A percentile compares a stretch with the other conserved stretches of the same genome.
These are phyloP conservation scores for Glycyrrhiza uralensis DNA, from an alignment of 306 rosid genomes.

Conservation along the genomic window DNA sequence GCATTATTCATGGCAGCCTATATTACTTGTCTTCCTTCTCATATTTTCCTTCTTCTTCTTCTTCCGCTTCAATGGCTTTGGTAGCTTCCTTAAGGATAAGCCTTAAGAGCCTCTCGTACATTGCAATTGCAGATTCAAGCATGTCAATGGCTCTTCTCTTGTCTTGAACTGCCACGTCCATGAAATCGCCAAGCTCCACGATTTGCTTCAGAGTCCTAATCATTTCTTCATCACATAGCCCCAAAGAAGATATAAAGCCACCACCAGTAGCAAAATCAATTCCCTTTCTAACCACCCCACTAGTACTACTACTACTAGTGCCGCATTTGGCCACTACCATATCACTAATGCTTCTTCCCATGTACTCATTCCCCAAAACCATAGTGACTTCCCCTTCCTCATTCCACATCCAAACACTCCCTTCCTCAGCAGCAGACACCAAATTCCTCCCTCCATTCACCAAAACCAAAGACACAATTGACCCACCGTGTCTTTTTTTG, in stretches of 20 bases:
- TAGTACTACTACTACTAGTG: not conserved
- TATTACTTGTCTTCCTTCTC: not conserved
- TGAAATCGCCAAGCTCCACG: constrained; percentile 29
- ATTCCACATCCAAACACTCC: constrained; percentile 61
- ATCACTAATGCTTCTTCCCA: constrained; percentile 46
- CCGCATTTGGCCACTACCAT: constrained; percentile 45
- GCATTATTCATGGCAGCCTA: too few species aligned
- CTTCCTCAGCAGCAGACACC: constrained; percentile 73
- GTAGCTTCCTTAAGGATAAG: constrained; percentile 64
- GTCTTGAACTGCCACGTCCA: constrained; percentile 34
- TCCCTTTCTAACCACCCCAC: not conserved
- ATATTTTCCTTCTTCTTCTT: not conserved
- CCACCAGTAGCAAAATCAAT: not conserved
- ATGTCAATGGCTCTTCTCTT: constrained; percentile 49
- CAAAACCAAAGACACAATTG: constrained; percentile 43
- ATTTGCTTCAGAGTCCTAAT: constrained; percentile 23
- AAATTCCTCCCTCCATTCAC: constrained; percentile 48
- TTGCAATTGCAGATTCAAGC: constrained; percentile 62
- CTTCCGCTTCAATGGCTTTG: constrained; percentile 1
- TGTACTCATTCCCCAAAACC: constrained; percentile 34
- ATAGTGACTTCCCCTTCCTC: constrained; percentile 37
- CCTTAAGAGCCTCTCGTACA: constrained; percentile 62
- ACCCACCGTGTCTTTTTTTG: too few species aligned
- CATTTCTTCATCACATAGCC: constrained; percentile 26
- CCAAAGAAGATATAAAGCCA: not conserved